A percentile compares a stretch with the other conserved stretches of the same genome.
These are phyloP conservation scores for Pseudopithomyces maydicus DNA, from an alignment of 2,329 filamentous ascomycete species.

Conservation along the genomic window DNA sequence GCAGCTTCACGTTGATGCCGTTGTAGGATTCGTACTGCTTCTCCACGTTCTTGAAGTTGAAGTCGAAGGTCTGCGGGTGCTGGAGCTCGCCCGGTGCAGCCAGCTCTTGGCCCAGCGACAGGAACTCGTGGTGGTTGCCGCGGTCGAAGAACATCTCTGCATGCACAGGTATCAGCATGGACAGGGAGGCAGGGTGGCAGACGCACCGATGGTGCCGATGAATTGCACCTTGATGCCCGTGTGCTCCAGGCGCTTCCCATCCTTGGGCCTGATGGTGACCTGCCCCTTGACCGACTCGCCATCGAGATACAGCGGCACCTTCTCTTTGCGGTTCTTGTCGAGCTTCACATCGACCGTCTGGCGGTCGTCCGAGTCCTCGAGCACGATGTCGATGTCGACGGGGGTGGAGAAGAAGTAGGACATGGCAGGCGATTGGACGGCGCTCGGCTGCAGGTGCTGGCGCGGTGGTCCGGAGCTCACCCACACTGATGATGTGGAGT, in stretches of 20 bases:
- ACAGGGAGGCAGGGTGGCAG: not conserved
- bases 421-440: conserved; percentile 60
- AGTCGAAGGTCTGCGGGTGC: conserved; percentile 97
- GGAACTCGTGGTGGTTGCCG: conserved; percentile 98
- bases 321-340: conserved; percentile 96
- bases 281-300: conserved; percentile 97
- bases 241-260: conserved; percentile 96
- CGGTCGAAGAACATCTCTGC: conserved; percentile 99
- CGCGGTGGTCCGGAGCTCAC: not conserved
- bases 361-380: conserved; percentile 92
- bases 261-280: conserved; percentile 93
- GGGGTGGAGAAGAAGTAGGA: conserved; percentile 94
- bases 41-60: conserved; percentile 99
- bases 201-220: conserved; percentile 92
- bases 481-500: not conserved
- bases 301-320: conserved; percentile 95
- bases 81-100: conserved; percentile 96
- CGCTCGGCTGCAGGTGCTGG: conserved; percentile 23
- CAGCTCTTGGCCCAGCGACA: conserved; percentile 94
- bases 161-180: conserved; percentile 14
- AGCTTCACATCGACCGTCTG: conserved; percentile 97
- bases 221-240: conserved; percentile 99
- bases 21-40: conserved; percentile 99
- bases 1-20: conserved; percentile 98
- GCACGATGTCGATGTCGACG: conserved; percentile 97